Evolutionary conservation across 768 basidiomycete species (phyloP).

Genomic region (Leccinum rimulosum): DNA sequence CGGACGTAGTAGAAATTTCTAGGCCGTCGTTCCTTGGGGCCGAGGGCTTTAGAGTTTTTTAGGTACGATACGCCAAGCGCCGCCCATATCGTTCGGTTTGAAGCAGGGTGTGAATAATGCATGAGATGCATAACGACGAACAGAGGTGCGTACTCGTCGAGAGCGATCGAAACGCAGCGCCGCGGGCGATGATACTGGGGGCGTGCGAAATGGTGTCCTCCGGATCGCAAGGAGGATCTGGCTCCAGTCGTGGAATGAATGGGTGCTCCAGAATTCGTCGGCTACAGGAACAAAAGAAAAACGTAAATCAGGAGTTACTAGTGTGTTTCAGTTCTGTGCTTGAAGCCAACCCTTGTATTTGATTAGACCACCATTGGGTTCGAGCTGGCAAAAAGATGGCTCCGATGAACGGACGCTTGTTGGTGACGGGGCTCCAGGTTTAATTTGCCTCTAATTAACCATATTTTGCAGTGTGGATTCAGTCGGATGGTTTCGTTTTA

Average conservation of each 20-base stretch:
- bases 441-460: background rate
- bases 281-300: conserved; percentile 5
- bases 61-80: conserved; percentile 8
- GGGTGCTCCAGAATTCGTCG: background rate
- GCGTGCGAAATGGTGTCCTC: background rate
- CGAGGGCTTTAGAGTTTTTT: conserved; percentile 18
- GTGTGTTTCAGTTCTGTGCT: conserved; percentile 10
- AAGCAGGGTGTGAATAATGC: conserved; percentile 9
- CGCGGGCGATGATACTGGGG: background rate
- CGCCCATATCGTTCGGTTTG: background rate
- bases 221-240: conserved; percentile 5
- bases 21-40: conserved; percentile 22
- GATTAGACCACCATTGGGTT: background rate
- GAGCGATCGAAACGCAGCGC: background rate
- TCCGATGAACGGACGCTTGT: conserved; percentile 4
- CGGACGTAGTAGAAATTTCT: conserved; percentile 13
- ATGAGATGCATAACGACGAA: conserved; percentile 1
- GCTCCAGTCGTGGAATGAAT: background rate
- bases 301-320: conserved; percentile 19
- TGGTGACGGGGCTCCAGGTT: conserved; percentile 8
- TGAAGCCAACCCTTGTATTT: background rate
- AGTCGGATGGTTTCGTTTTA: background rate
- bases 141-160: background rate
- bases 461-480: background rate
- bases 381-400: background rate